Evolutionary conservation across 2,329 filamentous ascomycete genomes (phyloP), one percentile per base, ranked within the genome.

Genomic region (Aspergillus brunneoviolaceus): DNA sequence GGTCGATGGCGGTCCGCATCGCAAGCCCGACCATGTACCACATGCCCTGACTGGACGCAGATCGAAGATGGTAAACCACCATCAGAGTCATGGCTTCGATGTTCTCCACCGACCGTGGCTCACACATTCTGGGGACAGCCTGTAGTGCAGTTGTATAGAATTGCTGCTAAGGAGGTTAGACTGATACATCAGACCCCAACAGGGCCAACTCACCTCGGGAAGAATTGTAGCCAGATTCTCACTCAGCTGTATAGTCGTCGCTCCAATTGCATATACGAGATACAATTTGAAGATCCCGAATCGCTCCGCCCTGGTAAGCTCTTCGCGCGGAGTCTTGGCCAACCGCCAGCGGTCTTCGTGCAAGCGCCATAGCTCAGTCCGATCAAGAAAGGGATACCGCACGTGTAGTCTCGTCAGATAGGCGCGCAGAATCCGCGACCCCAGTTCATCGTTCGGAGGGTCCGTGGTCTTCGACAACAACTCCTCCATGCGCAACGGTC

Each of bases 11-110:
- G 7, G 80, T 83, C 47, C 81, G 77, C 79, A 84, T 83, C 2
- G 81, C 81, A 19, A 84, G 73, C 12, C 82, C 81, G 48, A 83
- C 80, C 76, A 84, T 81, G 65, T 83, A 83, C 81, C 81, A 84
- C 52, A 84, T 75, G 9, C 80, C 81, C 59, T 80, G 79, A 33
- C 80, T 81, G 0, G 81, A 81, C 10, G 79, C 76, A 1, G 79
- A 82, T 7, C 82, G 77, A 2, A 84, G 72, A 65, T 84, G 81
- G 62, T 83, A 84, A 3, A 84, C 70, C 3, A 83, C 80, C 3
- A 82, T 69, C 14, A 84, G 72, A 0, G 80, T 75, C 79, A 83
- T 84, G 11, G 81, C 81, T 63, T 83, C 80, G 16, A 84, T 79
- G 49, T 83, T 84, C 23, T 83, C 77, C 0, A 81, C 74, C 0